Evolutionary conservation across 345 rosid genomes (phyloP), one percentile per base, ranked within the genome.

Genomic region (Brassica carinata): DNA sequence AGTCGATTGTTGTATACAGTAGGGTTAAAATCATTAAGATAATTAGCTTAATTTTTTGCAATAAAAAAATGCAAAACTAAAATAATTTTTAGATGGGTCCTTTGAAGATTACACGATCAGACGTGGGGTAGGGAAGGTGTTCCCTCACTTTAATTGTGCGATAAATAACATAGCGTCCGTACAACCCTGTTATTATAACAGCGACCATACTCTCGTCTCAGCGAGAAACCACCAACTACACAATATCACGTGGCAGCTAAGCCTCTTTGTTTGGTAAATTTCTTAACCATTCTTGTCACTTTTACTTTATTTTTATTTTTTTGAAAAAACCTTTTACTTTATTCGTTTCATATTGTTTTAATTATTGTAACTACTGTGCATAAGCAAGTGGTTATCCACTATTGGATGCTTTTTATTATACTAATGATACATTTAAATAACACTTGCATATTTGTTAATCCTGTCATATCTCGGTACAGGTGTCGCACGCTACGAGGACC

Each of bases 401-500:
- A 64, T 75, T 76, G 64, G 80, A 40, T 81, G 77, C 72, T 36
- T 75, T 70, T 69, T 1, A 53, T n/a, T 8, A 6, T 8, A 8
- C 5, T 1, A 17, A 4, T 69, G 3, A 2, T 14, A 4, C n/a
- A 13, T 48, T 13, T 5, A 1, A 27, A 43, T 69, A 5, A 55
- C 48, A 36, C 65, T 36, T 65, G 45, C n/a, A 43, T 5, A 29
- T 33, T 59, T 77, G 3, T 45, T 63, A 19, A 57, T 76, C 17
- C 66, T 69, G 51, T 36, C 26, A 36, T 69, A 75, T 75, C 80
- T 81, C 26, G 84, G 51, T 0, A 64, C 83, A 81, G 72, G 80
- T 81, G 84, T 81, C 80, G 80, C 84, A 81, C 76, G 84, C 84
- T 71, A 18, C 29, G 45, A 69, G 83, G 83, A 80, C 83, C 83